Evolutionary conservation across 495 filamentous ascomycete genomes (phyloP).

Genomic region (Haplographium delicatum): DNA sequence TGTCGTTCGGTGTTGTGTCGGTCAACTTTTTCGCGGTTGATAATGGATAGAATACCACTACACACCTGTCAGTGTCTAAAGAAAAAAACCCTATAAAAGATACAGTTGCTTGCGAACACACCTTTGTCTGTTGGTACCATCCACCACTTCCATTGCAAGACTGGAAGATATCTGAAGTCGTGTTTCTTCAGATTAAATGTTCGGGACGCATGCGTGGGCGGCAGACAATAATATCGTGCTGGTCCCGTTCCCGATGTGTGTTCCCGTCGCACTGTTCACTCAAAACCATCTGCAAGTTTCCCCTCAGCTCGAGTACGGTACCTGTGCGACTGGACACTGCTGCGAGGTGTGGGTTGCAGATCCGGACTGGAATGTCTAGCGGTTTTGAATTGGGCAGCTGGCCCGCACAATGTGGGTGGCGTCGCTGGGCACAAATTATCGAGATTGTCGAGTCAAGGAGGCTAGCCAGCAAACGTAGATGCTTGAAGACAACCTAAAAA

Average conservation of each 20-base stretch:
- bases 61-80: background rate
- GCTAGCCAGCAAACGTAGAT: background rate
- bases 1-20: slow-evolving; percentile 14
- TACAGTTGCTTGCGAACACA: slow-evolving; percentile 1
- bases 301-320: slow-evolving; percentile 20
- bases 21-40: slow-evolving; percentile 19
- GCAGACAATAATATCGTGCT: slow-evolving; percentile 25
- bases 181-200: slow-evolving; percentile 12
- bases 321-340: too few species aligned
- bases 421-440: background rate
- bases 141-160: slow-evolving; percentile 22
- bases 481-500: slow-evolving; percentile 6
- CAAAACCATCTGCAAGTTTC: slow-evolving; percentile 22
- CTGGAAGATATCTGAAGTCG: slow-evolving; percentile 1
- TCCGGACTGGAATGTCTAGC: slow-evolving; percentile 12
- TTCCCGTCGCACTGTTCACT: slow-evolving; percentile 25
- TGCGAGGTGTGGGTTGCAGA: slow-evolving; percentile 10
- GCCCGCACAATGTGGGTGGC: background rate
- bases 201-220: slow-evolving; percentile 23
- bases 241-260: slow-evolving; percentile 27
- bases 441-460: slow-evolving; percentile 9
- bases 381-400: slow-evolving; percentile 8
- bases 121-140: slow-evolving; percentile 19
- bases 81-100: background rate
- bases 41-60: slow-evolving; percentile 20